A percentile compares a stretch with the other conserved stretches of the same genome.
Conservation (phyloP, 345 rosid species). For the Pistacia integerrima region DNA sequence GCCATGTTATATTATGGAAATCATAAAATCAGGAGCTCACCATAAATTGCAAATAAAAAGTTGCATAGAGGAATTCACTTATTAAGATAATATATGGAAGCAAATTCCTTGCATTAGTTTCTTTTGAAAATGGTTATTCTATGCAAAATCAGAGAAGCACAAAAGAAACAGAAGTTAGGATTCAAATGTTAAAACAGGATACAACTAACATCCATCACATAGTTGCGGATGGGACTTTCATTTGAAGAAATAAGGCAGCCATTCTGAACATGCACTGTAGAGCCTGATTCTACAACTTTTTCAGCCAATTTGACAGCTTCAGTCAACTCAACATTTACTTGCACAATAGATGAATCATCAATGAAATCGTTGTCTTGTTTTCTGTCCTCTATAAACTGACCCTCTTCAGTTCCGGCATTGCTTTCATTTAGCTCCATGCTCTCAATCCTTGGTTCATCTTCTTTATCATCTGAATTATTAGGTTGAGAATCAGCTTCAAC, state of each 20-base stretch:
- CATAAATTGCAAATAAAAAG: constrained; percentile 8
- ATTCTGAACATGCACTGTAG: constrained; percentile 29
- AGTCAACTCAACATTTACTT: constrained; percentile 40
- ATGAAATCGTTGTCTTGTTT: constrained; percentile 42
- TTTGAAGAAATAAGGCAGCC: constrained; percentile 32
- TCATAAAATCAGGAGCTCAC: constrained; percentile 14
- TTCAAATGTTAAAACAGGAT: constrained; percentile 48
- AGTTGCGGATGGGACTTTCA: constrained; percentile 26
- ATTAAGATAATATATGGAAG: background rate
- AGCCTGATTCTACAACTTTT: constrained; percentile 30
- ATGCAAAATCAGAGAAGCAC: background rate
- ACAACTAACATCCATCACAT: constrained; percentile 50
- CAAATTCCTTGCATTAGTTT: background rate
- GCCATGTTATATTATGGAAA: constrained; percentile 57
- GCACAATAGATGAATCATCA: constrained; percentile 34
- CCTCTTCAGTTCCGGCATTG: constrained; percentile 38
- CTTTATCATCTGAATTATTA: constrained; percentile 23
- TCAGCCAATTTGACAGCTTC: constrained; percentile 39
- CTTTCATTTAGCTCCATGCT: constrained; percentile 39
- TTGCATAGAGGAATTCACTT: constrained; percentile 1
- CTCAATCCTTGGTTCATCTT: constrained; percentile 32
- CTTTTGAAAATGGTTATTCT: constrained; percentile 2
- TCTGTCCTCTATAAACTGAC: constrained; percentile 30
- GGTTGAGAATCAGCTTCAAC: constrained; percentile 36
- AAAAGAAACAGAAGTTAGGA: constrained; percentile 14